Evolutionary conservation across 345 rosid genomes (phyloP), one percentile per base, ranked within the genome.

Genomic region (Firmiana major): DNA sequence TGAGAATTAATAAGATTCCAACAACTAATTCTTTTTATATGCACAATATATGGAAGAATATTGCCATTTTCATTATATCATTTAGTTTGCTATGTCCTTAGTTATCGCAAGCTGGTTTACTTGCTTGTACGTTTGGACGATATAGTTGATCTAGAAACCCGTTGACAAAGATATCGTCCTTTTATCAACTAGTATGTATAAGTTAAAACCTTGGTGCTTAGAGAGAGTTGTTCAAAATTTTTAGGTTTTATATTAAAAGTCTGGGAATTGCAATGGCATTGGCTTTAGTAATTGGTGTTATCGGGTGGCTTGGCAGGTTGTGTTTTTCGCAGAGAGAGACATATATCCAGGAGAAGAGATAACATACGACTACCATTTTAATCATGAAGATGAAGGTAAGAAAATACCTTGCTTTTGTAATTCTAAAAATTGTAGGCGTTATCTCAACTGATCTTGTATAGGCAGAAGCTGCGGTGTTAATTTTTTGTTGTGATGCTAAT

Each of bases 321-420:
- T 88, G 28, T 88, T 88, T 72, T 83, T 86, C 0, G 91, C 86
- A 11, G 85, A 83, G 79, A 83, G 88, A 76, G 91, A 86, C 80
- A 85, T 88, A 58, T 82, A 82, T 79, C 91, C 88, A 1, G 91
- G 91, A 7, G 89, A 88, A 80, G 91, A 88, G 82, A 80, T 88
- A 80, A 88, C 91, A 5, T 86, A 88, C 45, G 91, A 88, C 68
- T 88, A 88, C 77, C 86, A 86, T 81, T 88, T 88, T 60, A 88
- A 85, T 84, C 83, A 82, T 40, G 89, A 88, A 79, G 91, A 88
- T 74, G 86, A 86, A 82, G 88, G 91, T 22, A 86, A 86, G 79
- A 86, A 86, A 78, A 88, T 86, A 16, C 85, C 85, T 5, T 85
- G 91, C 67, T 83, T 85, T 72, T 87, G 88, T 80, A 84, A 84